Percentiles rank a stretch among this genome's conserved stretches.
phyloP scores from a whole-genome alignment of 2,329 filamentous ascomycete genomes.

The Colletotrichum spinosum region DNA sequence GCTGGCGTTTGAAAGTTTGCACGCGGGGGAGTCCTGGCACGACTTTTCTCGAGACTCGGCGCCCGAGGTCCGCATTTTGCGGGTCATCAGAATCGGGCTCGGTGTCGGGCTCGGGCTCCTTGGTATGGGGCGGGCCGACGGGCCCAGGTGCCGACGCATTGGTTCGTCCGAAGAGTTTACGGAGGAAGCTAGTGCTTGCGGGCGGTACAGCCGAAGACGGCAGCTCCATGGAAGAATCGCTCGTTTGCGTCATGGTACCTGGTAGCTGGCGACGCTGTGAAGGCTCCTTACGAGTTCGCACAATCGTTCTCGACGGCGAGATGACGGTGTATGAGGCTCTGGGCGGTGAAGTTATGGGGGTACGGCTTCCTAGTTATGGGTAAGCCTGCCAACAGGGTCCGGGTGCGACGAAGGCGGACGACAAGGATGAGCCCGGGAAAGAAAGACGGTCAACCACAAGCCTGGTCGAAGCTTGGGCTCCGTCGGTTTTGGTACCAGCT shows the following conservation, averaged over 20 bases:
- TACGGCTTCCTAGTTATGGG: constrained; percentile 32
- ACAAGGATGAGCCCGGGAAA: constrained; percentile 37
- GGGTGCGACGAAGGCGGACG: constrained; percentile 32
- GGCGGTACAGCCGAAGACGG: constrained; percentile 19
- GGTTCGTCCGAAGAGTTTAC: constrained; percentile 38
- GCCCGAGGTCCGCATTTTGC: constrained; percentile 50
- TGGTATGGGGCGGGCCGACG: constrained; percentile 29
- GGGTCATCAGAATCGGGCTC: constrained; percentile 43
- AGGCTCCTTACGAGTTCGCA: constrained; percentile 10
- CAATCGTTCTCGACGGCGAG: constrained; percentile 7
- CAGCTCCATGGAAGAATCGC: constrained; percentile 25
- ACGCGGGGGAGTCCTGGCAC: constrained; percentile 81
- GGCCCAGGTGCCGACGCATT: constrained; percentile 25
- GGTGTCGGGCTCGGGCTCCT: constrained; percentile 33
- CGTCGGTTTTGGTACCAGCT: constrained; percentile 25
- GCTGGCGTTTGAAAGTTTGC: constrained; percentile 84
- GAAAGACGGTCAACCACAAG: constrained; percentile 39
- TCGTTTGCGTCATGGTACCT: constrained; percentile 34
- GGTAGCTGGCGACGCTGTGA: not conserved
- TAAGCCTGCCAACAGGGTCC: constrained; percentile 31
- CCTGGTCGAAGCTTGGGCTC: constrained; percentile 26
- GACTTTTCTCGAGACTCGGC: constrained; percentile 68
- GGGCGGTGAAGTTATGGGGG: constrained; percentile 34
- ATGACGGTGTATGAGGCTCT: constrained; percentile 33
- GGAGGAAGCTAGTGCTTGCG: constrained; percentile 35